A percentile compares a stretch with the other conserved stretches of the same genome.
Evolutionary conservation across 2,329 filamentous ascomycete species (phyloP).

Genomic region (Aspergillus costaricaensis): DNA sequence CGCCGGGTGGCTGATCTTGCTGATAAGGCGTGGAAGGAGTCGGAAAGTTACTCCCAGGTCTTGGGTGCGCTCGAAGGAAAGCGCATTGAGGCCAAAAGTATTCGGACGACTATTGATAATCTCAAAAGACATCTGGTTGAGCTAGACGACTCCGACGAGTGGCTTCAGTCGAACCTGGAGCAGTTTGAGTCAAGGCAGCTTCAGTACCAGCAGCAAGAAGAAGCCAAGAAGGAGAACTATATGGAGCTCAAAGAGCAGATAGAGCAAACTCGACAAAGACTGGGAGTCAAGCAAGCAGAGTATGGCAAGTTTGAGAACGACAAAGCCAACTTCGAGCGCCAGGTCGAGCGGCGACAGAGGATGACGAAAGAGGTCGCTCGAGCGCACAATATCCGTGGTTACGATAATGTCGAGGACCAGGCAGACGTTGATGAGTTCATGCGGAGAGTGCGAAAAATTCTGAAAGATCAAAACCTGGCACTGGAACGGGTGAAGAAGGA

Average conservation of each 20-base stretch:
- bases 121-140: constrained; percentile 73
- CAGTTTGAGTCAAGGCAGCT: constrained; percentile 76
- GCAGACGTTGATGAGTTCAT: constrained; percentile 74
- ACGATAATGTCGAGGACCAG: constrained; percentile 76
- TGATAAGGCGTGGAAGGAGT: constrained; percentile 69
- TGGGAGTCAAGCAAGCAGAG: constrained; percentile 47
- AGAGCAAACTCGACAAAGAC: constrained; percentile 46
- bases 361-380: constrained; percentile 78
- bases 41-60: constrained; percentile 71
- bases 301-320: constrained; percentile 78
- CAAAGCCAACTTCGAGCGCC: constrained; percentile 81
- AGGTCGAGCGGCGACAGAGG: constrained; percentile 68
- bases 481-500: constrained; percentile 74
- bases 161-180: constrained; percentile 69
- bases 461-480: constrained; percentile 75
- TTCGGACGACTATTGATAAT: constrained; percentile 69
- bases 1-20: constrained; percentile 51
- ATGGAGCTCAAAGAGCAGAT: constrained; percentile 60
- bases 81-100: constrained; percentile 69
- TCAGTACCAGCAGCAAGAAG: constrained; percentile 64
- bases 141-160: constrained; percentile 74
- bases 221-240: constrained; percentile 65
- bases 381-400: constrained; percentile 78
- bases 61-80: constrained; percentile 76
- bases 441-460: constrained; percentile 71